phyloP scores from a whole-genome alignment of 2,329 filamentous ascomycete genomes.

The Ascochyta viciae-villosae region DNA sequence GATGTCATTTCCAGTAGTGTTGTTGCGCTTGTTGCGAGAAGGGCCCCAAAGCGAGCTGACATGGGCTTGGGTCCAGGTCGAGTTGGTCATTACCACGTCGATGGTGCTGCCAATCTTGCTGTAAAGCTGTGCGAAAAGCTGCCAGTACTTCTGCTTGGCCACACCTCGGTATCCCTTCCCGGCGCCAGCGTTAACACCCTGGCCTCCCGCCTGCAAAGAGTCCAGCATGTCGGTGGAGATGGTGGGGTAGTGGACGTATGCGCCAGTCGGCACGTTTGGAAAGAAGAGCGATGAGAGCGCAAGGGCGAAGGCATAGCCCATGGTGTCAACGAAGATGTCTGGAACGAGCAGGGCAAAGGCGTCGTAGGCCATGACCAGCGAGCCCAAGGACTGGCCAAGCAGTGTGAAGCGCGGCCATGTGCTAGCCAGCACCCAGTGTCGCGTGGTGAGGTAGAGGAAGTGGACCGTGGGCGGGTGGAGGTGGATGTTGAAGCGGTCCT shows the following conservation, averaged over 20 bases:
- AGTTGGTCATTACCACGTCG: constrained; percentile 97
- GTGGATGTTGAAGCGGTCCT: constrained; percentile 88
- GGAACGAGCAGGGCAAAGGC: constrained; percentile 91
- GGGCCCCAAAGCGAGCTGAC: constrained; percentile 79
- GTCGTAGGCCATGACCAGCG: constrained; percentile 85
- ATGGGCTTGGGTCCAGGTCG: constrained; percentile 84
- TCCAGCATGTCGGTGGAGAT: constrained; percentile 98
- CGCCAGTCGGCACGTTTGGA: constrained; percentile 78
- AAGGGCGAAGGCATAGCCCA: constrained; percentile 94
- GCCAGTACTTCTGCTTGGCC: constrained; percentile 85
- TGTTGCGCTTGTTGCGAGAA: constrained; percentile 51
- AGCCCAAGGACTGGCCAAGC: constrained; percentile 91
- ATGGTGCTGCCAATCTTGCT: constrained; percentile 81
- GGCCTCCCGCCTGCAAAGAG: constrained; percentile 66
- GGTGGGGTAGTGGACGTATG: constrained; percentile 97
- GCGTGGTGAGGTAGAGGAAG: constrained; percentile 89
- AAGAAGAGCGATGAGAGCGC: constrained; percentile 85
- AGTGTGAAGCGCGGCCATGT: constrained; percentile 94
- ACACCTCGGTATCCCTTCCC: constrained; percentile 74
- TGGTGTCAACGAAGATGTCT: constrained; percentile 95
- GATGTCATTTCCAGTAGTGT: constrained; percentile 63
- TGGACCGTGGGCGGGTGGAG: constrained; percentile 82
- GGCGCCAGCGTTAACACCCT: constrained; percentile 82
- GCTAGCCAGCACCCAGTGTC: constrained; percentile 83
- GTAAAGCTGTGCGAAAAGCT: constrained; percentile 82